Conservation (phyloP, 352 stramenopile species). For the Globisporangium middletonii region DNA sequence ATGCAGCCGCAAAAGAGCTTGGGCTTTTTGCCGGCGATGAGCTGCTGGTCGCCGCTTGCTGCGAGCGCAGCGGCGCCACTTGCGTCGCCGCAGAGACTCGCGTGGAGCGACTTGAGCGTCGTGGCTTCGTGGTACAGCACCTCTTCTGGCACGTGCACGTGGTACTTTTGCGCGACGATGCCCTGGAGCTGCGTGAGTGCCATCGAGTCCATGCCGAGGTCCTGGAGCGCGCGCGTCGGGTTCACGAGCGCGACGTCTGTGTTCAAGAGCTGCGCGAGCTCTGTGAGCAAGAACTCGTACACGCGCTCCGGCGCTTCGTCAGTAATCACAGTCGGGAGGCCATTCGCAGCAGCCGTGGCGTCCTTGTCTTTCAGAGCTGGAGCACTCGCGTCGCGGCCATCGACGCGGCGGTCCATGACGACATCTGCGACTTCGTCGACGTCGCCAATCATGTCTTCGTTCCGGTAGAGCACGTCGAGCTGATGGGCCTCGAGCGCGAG, state of each 20-base stretch:
- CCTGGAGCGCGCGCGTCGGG: constrained; percentile 49
- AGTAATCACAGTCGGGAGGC: constrained; percentile 45
- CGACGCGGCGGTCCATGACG: constrained; percentile 22
- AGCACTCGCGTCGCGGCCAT: constrained; percentile 7
- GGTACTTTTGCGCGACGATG: constrained; percentile 86
- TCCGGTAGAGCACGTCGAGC: constrained; percentile 67
- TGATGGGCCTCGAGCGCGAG: constrained; percentile 53
- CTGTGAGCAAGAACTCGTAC: constrained; percentile 42
- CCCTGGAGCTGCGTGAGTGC: constrained; percentile 94
- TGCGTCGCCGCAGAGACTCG: constrained; percentile 38
- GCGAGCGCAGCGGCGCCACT: constrained; percentile 9
- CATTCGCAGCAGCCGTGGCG: constrained; percentile 6
- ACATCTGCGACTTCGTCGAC: constrained; percentile 22
- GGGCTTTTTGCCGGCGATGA: constrained; percentile 22
- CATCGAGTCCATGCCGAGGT: constrained; percentile 91
- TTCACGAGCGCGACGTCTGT: constrained; percentile 45
- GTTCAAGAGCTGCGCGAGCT: constrained; percentile 57
- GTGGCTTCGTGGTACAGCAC: constrained; percentile 90
- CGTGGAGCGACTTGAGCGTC: constrained; percentile 81
- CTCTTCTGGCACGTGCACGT: constrained; percentile 89
- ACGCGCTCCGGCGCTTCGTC: constrained; percentile 47
- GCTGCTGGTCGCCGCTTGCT: constrained; percentile 12
- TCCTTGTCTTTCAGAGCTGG: constrained; percentile 18
- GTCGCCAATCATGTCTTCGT: constrained; percentile 71
- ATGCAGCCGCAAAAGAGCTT: constrained; percentile 76